These are phyloP conservation scores for Pigoraptor vietnamica DNA, from an alignment of 78 protist species.

Conservation along the genomic window DNA sequence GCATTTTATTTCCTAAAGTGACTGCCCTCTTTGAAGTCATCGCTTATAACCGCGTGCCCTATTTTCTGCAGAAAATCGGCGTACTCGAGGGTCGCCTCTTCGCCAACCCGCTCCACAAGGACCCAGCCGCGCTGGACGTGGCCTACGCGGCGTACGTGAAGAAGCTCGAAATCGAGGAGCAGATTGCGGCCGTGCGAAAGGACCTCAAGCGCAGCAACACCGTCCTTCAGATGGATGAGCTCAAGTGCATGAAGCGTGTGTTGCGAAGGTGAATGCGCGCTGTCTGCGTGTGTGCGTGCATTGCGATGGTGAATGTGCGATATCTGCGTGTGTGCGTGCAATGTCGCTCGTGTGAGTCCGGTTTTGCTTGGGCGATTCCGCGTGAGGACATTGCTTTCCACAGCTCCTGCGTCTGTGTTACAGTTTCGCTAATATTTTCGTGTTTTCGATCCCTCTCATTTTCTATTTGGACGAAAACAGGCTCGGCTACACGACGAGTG, in stretches of 20 bases:
- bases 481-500: background rate
- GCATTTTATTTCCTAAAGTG: too few relatives aligned
- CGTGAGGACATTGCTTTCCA: background rate
- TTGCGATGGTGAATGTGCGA: background rate
- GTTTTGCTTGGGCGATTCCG: too few relatives aligned
- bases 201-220: constrained; percentile 40
- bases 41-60: background rate
- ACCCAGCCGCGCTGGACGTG: background rate
- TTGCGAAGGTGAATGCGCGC: constrained; percentile 35
- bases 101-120: constrained; percentile 10
- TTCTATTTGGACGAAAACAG: background rate
- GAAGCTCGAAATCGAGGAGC: background rate
- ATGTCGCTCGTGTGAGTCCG: background rate
- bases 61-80: constrained; percentile 8
- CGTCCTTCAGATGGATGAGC: constrained; percentile 67
- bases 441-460: too few relatives aligned
- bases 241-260: constrained; percentile 62
- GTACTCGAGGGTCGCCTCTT: constrained; percentile 42
- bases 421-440: too few relatives aligned
- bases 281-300: background rate
- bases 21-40: too few relatives aligned
- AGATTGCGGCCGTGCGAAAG: constrained; percentile 14
- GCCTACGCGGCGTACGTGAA: background rate
- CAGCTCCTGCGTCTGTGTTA: too few relatives aligned
- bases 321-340: background rate